phyloP scores from a whole-genome alignment of 1,139 yeast genomes.

The Kodamaea derodonti region DNA sequence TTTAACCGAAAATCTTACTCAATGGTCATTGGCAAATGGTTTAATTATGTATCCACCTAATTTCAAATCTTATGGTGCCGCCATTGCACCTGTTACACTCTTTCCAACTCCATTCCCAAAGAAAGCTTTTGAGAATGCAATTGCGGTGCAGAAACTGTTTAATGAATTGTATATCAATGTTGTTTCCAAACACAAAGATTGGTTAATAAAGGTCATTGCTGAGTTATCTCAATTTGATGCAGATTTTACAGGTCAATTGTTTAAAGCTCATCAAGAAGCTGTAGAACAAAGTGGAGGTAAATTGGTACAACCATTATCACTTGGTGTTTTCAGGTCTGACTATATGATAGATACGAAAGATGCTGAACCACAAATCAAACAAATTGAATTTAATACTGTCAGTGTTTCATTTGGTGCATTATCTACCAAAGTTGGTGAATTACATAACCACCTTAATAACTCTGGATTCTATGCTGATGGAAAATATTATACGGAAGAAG shows the following conservation, averaged over 20 bases:
- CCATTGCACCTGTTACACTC: constrained; percentile 80
- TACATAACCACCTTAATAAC: constrained; percentile 64
- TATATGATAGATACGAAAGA: constrained; percentile 64
- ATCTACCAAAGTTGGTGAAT: constrained; percentile 71
- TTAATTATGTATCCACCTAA: constrained; percentile 71
- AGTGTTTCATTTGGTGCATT: constrained; percentile 94
- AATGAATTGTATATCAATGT: constrained; percentile 72
- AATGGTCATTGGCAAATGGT: constrained; percentile 80
- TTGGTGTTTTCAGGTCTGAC: constrained; percentile 89
- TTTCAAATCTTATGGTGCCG: constrained; percentile 44
- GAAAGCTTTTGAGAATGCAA: constrained; percentile 60
- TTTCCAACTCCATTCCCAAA: constrained; percentile 88
- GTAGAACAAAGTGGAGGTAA: constrained; percentile 32
- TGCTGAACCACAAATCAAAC: constrained; percentile 55
- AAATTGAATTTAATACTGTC: constrained; percentile 93
- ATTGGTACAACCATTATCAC: constrained; percentile 57
- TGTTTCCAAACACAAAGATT: constrained; percentile 47
- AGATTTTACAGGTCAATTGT: constrained; percentile 79
- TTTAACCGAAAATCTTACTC: constrained; percentile 48
- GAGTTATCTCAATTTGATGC: constrained; percentile 58
- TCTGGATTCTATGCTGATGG: constrained; percentile 48
- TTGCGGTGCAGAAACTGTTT: constrained; percentile 62
- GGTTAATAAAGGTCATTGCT: constrained; percentile 58
- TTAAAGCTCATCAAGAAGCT: constrained; percentile 53
- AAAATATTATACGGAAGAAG: constrained; percentile 42